Percentiles rank a stretch among this genome's conserved stretches.
Evolutionary conservation across 345 rosid genomes (phyloP).

Genomic region (Rhizophora apiculata): DNA sequence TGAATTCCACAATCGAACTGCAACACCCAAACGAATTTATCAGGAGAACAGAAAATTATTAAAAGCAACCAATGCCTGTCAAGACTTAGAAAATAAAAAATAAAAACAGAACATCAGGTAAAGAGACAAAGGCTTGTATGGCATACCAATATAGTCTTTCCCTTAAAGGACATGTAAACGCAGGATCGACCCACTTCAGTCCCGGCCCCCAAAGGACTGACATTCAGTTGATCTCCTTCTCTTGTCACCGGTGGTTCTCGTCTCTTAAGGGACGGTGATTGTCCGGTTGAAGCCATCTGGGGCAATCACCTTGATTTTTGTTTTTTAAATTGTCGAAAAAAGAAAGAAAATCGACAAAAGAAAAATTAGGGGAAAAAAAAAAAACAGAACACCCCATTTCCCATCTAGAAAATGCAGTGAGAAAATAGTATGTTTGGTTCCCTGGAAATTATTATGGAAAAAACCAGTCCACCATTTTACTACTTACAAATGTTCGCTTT

Average conservation of each 20-base stretch:
- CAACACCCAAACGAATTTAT: neutral
- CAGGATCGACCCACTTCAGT: conserved; percentile 96
- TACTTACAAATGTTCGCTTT: no score
- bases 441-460: no score
- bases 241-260: conserved; percentile 55
- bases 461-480: no score
- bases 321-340: no score
- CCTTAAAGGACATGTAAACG: conserved; percentile 81
- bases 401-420: no score
- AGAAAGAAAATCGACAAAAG: no score
- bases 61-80: neutral
- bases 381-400: no score
- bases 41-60: neutral
- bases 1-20: conserved; percentile 96
- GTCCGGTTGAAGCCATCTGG: conserved; percentile 53
- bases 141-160: conserved; percentile 65
- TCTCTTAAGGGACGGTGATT: conserved; percentile 51
- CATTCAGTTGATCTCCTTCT: conserved; percentile 71
- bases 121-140: no score
- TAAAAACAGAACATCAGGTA: no score
- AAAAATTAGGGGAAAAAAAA: no score
- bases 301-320: no score
- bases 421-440: no score
- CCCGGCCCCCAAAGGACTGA: conserved; percentile 89
- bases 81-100: neutral